A percentile compares a stretch with the other conserved stretches of the same genome.
Conservation (phyloP, 371 early-diverging fungal genomes). For the Nematocida minor region DNA sequence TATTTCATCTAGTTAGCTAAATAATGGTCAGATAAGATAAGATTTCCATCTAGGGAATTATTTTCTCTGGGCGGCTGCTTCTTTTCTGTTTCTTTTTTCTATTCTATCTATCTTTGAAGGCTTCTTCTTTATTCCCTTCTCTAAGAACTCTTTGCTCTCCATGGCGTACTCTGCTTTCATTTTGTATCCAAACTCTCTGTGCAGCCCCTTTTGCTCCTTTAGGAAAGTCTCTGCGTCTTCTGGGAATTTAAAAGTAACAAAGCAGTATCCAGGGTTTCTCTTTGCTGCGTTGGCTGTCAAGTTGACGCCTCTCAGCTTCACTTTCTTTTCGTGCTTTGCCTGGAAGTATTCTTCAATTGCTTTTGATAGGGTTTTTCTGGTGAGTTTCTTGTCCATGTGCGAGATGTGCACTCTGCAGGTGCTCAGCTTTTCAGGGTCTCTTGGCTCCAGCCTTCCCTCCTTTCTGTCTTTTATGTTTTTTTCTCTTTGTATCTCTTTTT, state of each 20-base stretch:
- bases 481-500: slow-evolving; percentile 16
- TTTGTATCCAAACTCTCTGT: slow-evolving; percentile 34
- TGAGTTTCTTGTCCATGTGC: slow-evolving; percentile 55
- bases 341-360: slow-evolving; percentile 46
- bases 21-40: too few species aligned
- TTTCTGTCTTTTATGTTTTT: slow-evolving; percentile 37
- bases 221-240: slow-evolving; percentile 57
- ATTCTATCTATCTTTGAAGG: slow-evolving; percentile 38
- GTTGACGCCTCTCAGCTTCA: slow-evolving; percentile 51
- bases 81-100: slow-evolving; percentile 11
- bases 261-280: slow-evolving; percentile 62
- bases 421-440: slow-evolving; percentile 25
- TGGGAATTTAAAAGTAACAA: slow-evolving; percentile 56
- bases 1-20: too few species aligned
- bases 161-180: slow-evolving; percentile 48
- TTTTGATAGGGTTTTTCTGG: slow-evolving; percentile 48
- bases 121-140: slow-evolving; percentile 49
- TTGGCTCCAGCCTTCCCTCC: slow-evolving; percentile 2
- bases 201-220: slow-evolving; percentile 32
- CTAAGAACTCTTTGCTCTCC: slow-evolving; percentile 53
- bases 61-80: neutral
- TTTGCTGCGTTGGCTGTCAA: slow-evolving; percentile 40
- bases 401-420: slow-evolving; percentile 56
- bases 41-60: neutral
- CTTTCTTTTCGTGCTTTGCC: slow-evolving; percentile 44